Base-by-base conservation (phyloP, 176 grass and related monocot genomes). In the Tuctoria greenei region DNA sequence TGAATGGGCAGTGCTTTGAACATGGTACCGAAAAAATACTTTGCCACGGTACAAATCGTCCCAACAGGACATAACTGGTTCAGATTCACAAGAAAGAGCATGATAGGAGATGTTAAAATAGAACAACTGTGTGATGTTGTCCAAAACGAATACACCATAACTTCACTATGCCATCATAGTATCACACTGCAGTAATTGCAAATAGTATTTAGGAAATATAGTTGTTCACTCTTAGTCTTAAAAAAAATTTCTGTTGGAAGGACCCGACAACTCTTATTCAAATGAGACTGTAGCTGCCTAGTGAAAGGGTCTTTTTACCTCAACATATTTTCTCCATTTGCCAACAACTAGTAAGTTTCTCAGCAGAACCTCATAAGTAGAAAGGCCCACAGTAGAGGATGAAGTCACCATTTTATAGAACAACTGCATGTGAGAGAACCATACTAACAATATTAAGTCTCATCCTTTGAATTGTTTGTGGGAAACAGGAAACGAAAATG, bases 271-370 rank as follows among this genome's bases (percentile, higher is more conserved):
- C 31, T 3, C 31, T 31, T 31, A 31, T 31, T 31, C 31, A 2
- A 3, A 3, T 31, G 31, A 31, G 31, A 31, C 31, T 52, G 78
- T 37, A 79, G 31, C 36, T 79, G 18, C 47, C 28, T 42, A 84
- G 37, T 41, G 21, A 83, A 76, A 40, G 20, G 24, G 26, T 41
- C 1, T 43, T 75, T 64, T 43, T 86, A 79, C 94, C 94, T 97
- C 94, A 67, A 97, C 74, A 72, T 85, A 97, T 71, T 89, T 97
- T 81, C 91, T 91, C 94, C 94, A 97, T 89, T 91, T 97, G 50
- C 94, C 88, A 85, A 73, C 78, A 87, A 80, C 79, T 74, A 97
- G 85, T 43, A 97, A 91, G 79, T 91, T 91, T 81, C 80, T 93
- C 63, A 97, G 65, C 21, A 97, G 52, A 91, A 93, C 75, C 6